Evolutionary conservation across 106 monocot species (phyloP).

Genomic region (Dendrobium chrysotoxum): DNA sequence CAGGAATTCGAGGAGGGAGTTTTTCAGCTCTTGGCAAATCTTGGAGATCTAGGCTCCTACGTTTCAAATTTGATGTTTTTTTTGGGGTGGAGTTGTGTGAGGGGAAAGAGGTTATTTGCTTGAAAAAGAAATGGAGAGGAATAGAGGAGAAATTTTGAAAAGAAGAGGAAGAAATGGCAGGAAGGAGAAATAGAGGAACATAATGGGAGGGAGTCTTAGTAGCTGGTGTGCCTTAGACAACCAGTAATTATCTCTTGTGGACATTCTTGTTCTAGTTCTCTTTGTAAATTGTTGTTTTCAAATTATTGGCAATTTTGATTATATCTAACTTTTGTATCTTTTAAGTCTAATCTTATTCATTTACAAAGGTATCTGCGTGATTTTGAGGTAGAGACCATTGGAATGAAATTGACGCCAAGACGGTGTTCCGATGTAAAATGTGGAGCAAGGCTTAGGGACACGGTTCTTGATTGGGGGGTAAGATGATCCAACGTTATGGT

Average conservation of each 20-base stretch:
- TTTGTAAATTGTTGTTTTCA: neutral
- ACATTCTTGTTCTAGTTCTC: neutral
- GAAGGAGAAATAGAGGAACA: neutral
- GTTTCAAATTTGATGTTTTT: neutral
- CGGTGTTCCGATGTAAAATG: conserved; percentile 74
- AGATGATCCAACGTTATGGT: neutral
- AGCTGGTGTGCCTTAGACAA: neutral
- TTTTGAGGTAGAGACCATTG: conserved; percentile 99
- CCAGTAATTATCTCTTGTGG: neutral
- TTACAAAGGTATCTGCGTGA: conserved; percentile 77
- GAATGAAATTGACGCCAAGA: conserved; percentile 88
- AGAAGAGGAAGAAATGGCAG: neutral
- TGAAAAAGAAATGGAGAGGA: neutral
- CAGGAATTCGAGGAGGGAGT: neutral
- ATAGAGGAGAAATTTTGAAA: neutral
- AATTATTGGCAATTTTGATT: neutral
- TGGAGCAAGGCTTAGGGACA: conserved; percentile 72
- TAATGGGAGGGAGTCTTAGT: neutral
- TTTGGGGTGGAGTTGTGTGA: neutral
- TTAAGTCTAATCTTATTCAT: conserved; percentile 9
- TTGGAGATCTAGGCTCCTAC: neutral
- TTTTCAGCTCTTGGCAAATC: neutral
- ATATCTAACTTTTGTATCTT: neutral
- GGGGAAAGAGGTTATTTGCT: neutral
- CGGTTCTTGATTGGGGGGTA: conserved; percentile 99